Conservation (phyloP, 1,284 basidiomycete genomes). For the Leccinum fallax region DNA sequence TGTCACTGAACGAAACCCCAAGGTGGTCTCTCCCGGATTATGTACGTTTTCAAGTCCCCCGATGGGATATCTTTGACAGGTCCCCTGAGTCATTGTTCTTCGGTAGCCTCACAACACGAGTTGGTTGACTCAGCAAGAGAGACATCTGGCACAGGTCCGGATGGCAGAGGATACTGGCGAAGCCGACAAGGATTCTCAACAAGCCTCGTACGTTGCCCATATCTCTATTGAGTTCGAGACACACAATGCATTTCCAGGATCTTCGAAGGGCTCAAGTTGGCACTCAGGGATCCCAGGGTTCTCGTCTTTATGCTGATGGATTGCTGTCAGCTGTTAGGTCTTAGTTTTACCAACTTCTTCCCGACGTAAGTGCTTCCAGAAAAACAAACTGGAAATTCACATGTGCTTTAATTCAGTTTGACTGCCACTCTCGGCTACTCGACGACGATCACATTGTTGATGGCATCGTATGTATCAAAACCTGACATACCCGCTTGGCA, state of each 20-base stretch:
- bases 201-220: background rate
- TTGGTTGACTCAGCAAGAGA: background rate
- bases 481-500: background rate
- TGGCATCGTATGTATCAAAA: background rate
- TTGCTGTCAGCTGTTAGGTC: background rate
- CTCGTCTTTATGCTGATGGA: background rate
- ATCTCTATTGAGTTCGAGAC: background rate
- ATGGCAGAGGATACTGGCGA: background rate
- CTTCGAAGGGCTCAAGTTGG: background rate
- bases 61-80: background rate
- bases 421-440: slow-evolving; percentile 1
- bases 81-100: background rate
- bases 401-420: background rate
- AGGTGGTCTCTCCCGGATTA: slow-evolving; percentile 1
- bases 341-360: background rate
- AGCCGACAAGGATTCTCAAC: background rate
- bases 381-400: background rate
- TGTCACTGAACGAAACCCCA: background rate
- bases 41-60: background rate
- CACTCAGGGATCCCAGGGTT: background rate
- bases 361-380: background rate
- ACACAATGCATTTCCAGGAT: background rate
- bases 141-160: background rate
- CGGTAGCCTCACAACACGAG: background rate
- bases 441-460: slow-evolving; percentile 1